Base-by-base conservation (phyloP, 192 early-diverging fungal genomes). In the Chytriomyces hyalinus region DNA sequence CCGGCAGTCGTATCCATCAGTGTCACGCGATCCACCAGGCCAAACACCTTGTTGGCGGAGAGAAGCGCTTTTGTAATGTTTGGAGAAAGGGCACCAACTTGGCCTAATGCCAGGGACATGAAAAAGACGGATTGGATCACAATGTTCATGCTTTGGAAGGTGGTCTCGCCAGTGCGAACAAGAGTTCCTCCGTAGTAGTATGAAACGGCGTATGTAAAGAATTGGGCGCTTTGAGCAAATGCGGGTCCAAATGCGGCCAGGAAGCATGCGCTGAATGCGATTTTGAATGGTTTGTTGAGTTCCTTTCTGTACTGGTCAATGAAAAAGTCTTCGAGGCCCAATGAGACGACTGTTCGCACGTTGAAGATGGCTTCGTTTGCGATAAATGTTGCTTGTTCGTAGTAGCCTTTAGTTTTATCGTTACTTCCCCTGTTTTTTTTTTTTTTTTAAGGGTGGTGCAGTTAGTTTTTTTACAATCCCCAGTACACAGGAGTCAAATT, bases 301-400 rank as follows among this genome's bases (percentile, higher is more conserved):
- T 91, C 90, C 13, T 80, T 74, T 22, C 82, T 76, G 77, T 93
- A 97, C 53, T 84, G 81, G 17, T 80, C 65, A 70, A 90, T 91
- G 69, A 97, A 94, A 20, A 84, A 82, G 44, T 84, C 81, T 81
- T 95, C 91, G 60, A 91, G 88, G 15, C 88, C 92, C 45, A 98
- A 86, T 6, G 94, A 85, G 45, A 92, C 89, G 26, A 98, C 92
- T 1, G 96, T 98, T 61, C 94, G 93, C 43, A 98, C 92, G 67
- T 93, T 91, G 20, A 88, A 81, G 45, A 97, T 92, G 5, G 94
- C 92, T 83, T 98, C 94, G 77, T 89, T 86, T 28, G 95, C 94
- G 69, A 94, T 89, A 81, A 95, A 91, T 69, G 92, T 94, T 17
- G 92, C 89, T 44, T 85, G 77, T 75, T 94, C 92, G 83, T 96